Evolutionary conservation across 2,329 filamentous ascomycete species (phyloP), one percentile per base, ranked within the genome.

Genomic region (Arthrobotrys conoides): DNA sequence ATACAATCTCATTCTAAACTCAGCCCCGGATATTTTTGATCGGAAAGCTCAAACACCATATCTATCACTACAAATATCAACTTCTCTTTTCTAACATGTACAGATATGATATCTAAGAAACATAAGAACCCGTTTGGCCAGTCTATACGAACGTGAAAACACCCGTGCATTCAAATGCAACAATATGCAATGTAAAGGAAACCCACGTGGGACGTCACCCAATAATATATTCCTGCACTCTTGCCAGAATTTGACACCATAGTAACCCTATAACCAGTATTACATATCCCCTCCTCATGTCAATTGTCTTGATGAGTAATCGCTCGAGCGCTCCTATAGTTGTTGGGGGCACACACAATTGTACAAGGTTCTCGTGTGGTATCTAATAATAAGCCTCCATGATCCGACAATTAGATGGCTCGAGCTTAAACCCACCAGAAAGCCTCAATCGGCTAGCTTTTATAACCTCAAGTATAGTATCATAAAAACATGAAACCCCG

Each of bases 371-470:
- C 30, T 61, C 33, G 53, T n/a, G n/a, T n/a, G n/a, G 18, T 33
- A 27, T 3, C 33, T 24, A 61, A 44, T 41, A 61, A 44, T 61
- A 44, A 51, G 24, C 22, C 22, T 27, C 22, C 18, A 61, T 44
- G 55, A 61, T 44, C 27, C 36, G 57, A 61, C 36, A 61, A 61
- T 61, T 36, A 44, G 18, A 44, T 61, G 57, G 57, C 57, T 44
- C 57, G 57, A 61, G 57, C 57, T 61, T 44, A 9, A 27, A 12
- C 20, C 33, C 57, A 20, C 27, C 33, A 5, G 27, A 22, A 59
- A 38, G n/a, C 53, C 53, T 38, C 53, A 59, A 44, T 24, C 18
- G 14, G 36, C 10, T 61, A 61, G 12, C 48, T 61, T 61, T 20
- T 44, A 44, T 61, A 44, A 22, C 57, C 20, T 24, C 36, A 24